Base-by-base conservation (phyloP, 1,139 yeast species). In the Zygosaccharomyces pseudobailii region DNA sequence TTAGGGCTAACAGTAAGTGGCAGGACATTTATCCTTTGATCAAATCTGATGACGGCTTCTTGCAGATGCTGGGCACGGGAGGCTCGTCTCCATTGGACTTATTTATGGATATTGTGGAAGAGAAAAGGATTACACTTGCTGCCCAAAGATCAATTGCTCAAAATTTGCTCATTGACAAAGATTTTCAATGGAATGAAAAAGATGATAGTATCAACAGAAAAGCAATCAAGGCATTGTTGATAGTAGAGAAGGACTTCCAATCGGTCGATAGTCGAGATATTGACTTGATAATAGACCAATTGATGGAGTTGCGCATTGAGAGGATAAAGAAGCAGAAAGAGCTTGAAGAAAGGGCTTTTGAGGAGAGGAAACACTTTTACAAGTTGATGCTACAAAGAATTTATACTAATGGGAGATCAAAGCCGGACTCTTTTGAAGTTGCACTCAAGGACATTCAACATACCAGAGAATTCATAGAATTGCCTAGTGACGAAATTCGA, bases 31-130 rank as follows among this genome's bases (percentile, higher is more conserved):
- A 78, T 33, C 71, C 77, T 0, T 49, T 63, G 3, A 59, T 89
- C 1, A 80, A 79, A 54, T 75, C 77, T 25, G 84, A 84, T 50
- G 74, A 71, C 45, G 70, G 80, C 17, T 88, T 84, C 59, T 62
- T 76, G 13, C 80, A 76, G 21, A 57, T 88, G 36, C 75, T 89
- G 51, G 96, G 95, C 0, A 75, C 90, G 49, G 74, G 79, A 37
- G 97, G 97, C 0, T 88, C 97, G 0, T 74, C 82, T 1, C 86
- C 96, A 0, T 62, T 84, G 32, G 96, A 89, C 51, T 67, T 87
- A 38, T 87, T 86, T 58, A 78, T 88, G 80, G 96, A 90, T 63
- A 62, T 77, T 0, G 75, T 84, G 2, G 90, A 85, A 56, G 84
- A 79, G 46, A 79, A 80, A 57, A 74, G 75, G 30, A 78, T 82